A percentile compares a stretch with the other conserved stretches of the same genome.
Conservation (phyloP, 1,284 basidiomycete genomes). For the Leccinum fuscescens region DNA sequence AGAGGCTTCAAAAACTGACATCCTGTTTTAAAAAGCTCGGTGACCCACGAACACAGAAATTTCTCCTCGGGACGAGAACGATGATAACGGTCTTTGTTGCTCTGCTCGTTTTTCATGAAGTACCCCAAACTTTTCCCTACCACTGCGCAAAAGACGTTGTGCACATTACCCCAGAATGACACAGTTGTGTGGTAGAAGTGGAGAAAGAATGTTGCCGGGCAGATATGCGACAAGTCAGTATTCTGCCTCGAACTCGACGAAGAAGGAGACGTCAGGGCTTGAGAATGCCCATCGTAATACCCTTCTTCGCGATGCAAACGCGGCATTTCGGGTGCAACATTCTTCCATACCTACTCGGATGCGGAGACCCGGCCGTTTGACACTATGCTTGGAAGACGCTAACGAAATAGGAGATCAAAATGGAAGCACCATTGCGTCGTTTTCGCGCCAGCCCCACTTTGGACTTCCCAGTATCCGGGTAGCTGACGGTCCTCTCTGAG, state of each 20-base stretch:
- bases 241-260: conserved; percentile 3
- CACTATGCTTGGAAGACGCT: not conserved
- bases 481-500: not conserved
- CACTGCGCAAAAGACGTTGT: conserved; percentile 10
- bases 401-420: not conserved
- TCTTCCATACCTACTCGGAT: not conserved
- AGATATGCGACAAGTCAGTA: conserved; percentile 10
- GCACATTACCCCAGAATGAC: conserved; percentile 21
- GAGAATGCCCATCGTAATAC: conserved; percentile 4
- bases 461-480: not conserved
- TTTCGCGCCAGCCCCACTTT: not conserved
- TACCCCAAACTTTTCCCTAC: not conserved
- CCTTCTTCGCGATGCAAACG: conserved; percentile 13
- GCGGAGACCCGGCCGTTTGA: not conserved
- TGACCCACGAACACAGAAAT: conserved; percentile 9
- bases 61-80: conserved; percentile 19
- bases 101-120: conserved; percentile 16
- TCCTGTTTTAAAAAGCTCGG: conserved; percentile 19
- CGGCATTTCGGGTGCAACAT: conserved; percentile 1
- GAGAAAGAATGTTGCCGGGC: conserved; percentile 18
- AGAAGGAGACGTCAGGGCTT: not conserved
- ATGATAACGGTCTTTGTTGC: conserved; percentile 24
- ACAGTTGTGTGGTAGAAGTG: conserved; percentile 24
- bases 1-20: conserved; percentile 23
- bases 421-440: not conserved